These are phyloP conservation scores for cucumber (Cucumis sativus) DNA, from an alignment of 306 rosid species.

Conservation along the genomic window DNA sequence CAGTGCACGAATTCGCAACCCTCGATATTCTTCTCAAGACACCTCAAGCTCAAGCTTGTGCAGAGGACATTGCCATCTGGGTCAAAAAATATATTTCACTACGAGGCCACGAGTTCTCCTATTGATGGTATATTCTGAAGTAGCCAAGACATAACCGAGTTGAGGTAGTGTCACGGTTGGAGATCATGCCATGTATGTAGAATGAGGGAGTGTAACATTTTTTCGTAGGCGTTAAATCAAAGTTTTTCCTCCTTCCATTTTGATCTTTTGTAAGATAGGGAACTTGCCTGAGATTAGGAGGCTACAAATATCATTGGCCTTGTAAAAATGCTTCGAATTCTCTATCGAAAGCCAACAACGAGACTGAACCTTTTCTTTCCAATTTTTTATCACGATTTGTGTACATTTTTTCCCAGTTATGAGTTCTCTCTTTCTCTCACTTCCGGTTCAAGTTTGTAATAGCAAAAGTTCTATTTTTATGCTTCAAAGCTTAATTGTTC, in stretches of 20 bases:
- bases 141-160: constrained; percentile 10
- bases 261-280: constrained; percentile 48
- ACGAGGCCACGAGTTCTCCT: constrained; percentile 92
- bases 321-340: constrained; percentile 4
- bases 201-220: constrained; percentile 10
- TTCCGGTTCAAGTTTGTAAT: not conserved
- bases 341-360: not conserved
- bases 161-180: constrained; percentile 6
- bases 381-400: not conserved
- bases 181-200: not conserved
- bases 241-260: constrained; percentile 1
- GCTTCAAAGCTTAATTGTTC: not conserved
- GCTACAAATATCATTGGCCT: constrained; percentile 1
- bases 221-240: not conserved
- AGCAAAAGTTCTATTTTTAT: not conserved
- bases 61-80: constrained; percentile 96
- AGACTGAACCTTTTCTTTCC: not conserved
- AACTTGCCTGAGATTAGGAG: constrained; percentile 27
- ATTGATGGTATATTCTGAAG: constrained; percentile 30
- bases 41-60: constrained; percentile 83
- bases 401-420: not conserved
- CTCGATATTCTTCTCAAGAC: constrained; percentile 88
- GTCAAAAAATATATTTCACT: constrained; percentile 81
- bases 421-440: not conserved
- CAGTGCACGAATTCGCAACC: constrained; percentile 91